phyloP scores from a whole-genome alignment of 805 yeast genomes.

The Blastobotrys muscicola region DNA sequence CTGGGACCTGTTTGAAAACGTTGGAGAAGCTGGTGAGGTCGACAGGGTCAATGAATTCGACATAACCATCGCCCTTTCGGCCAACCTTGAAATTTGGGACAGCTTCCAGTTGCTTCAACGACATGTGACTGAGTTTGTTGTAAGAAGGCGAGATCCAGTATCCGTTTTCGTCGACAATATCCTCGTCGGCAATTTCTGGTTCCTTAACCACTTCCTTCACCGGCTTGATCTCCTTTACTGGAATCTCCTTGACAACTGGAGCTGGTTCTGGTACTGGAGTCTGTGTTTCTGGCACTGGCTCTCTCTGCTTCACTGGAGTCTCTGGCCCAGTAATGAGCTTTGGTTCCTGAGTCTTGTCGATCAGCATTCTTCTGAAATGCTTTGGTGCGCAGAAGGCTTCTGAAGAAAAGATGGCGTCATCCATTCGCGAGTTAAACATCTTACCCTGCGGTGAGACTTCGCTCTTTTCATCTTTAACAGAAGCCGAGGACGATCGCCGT shows the following conservation, averaged over 20 bases:
- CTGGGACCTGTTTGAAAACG: constrained; percentile 49
- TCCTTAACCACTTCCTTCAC: not conserved
- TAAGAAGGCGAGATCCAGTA: constrained; percentile 82
- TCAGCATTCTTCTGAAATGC: constrained; percentile 43
- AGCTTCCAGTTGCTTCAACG: constrained; percentile 53
- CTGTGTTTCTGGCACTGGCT: constrained; percentile 1
- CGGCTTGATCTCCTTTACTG: too few relatives aligned
- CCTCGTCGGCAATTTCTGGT: constrained; percentile 26
- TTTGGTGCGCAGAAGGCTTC: constrained; percentile 59
- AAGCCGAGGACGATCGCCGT: constrained; percentile 2
- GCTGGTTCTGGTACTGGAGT: not conserved
- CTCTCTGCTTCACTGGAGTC: not conserved
- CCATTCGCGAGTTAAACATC: constrained; percentile 42
- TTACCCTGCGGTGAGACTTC: constrained; percentile 11
- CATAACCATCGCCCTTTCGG: constrained; percentile 63
- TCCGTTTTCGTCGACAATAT: constrained; percentile 54
- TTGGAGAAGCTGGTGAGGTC: constrained; percentile 64
- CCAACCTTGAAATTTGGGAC: constrained; percentile 68
- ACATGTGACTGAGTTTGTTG: constrained; percentile 47
- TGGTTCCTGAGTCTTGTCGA: constrained; percentile 31
- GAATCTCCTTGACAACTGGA: too few relatives aligned
- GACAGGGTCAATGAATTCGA: constrained; percentile 72
- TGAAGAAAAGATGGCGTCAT: constrained; percentile 60
- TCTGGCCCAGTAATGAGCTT: not conserved
- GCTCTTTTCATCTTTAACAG: constrained; percentile 8